Conservation (phyloP, 345 rosid genomes). For the Moringa oleifera region DNA sequence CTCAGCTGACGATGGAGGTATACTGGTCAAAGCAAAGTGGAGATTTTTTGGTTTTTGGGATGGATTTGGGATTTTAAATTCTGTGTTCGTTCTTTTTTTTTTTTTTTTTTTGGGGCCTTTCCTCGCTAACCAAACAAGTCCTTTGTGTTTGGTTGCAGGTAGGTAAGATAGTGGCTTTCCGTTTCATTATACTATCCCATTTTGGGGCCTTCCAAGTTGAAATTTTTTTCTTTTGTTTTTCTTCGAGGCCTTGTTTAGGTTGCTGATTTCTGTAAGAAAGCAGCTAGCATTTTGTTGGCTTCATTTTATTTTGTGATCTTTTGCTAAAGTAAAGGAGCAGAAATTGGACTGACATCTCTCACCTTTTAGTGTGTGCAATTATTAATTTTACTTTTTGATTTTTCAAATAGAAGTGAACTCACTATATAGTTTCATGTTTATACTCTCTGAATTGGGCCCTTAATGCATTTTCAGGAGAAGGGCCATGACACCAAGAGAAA, state of each 20-base stretch:
- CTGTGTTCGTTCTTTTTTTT: constrained; percentile 5
- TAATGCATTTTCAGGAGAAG: constrained; percentile 24
- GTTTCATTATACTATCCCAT: constrained; percentile 9
- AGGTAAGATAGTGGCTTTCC: constrained; percentile 25
- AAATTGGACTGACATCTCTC: constrained; percentile 8
- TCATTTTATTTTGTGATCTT: constrained; percentile 3
- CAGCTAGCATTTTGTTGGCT: constrained; percentile 11
- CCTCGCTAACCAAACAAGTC: constrained; percentile 20
- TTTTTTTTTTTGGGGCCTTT: background rate
- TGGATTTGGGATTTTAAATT: background rate
- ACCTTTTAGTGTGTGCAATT: constrained; percentile 8
- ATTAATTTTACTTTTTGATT: constrained; percentile 1
- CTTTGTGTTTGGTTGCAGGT: constrained; percentile 32
- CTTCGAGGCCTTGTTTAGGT: background rate
- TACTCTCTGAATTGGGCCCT: constrained; percentile 11
- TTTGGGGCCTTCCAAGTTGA: background rate
- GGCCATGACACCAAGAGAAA: constrained; percentile 17
- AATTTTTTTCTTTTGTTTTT: background rate
- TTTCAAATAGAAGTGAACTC: background rate
- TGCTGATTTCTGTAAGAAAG: constrained; percentile 1
- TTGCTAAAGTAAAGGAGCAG: background rate
- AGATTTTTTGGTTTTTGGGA: background rate
- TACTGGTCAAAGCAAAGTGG: background rate
- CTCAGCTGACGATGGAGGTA: constrained; percentile 13
- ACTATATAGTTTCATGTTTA: constrained; percentile 7